Evolutionary conservation across 768 basidiomycete genomes (phyloP), one percentile per base, ranked within the genome.

Genomic region (Pleurotus eryngii): DNA sequence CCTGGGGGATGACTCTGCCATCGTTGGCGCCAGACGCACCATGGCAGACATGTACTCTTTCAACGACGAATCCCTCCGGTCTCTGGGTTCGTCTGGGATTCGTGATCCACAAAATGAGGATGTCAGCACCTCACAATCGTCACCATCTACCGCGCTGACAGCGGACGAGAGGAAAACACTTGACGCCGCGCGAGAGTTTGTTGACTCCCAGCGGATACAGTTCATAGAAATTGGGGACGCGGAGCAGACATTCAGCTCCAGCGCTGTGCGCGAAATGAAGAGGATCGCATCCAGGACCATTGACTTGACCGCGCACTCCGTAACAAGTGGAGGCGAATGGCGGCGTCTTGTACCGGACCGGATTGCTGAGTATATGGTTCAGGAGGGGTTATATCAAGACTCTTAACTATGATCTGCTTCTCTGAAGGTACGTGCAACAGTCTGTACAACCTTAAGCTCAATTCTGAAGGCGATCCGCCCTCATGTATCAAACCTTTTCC

Each of bases 191-290:
- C 64, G 71, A 40, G 74, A 81, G 49, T 89, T 85, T 67, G 65
- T 88, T 5, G 66, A 77, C 42, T 63, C 71, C 5, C 78, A 76
- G 1, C 77, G 80, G 26, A 76, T 96, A 38, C 64, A 70, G 18
- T 70, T 94, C 50, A 78, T 86, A 37, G 82, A 87, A 59, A 82
- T 94, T 50, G 83, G 77, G 1, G 74, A 77, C 39, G 72, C 73
- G 38, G 78, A 85, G 62, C 78, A 75, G 64, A 77, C 70, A 2
- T 81, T 83, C 61, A 92, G 91, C 66, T 92, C 90, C 5, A 93
- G 82, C 24, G 73, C 79, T 43, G 82, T 93, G 4, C 78, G 92
- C 14, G 68, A 71, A 26, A 71, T 75, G 39, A 72, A 85, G 12
- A 61, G 64, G 22, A 18, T 38, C 15, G 24, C 8, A n/a, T 53